phyloP scores from a whole-genome alignment of 148 eudicot genomes.

The Vaccinium darrowii region DNA sequence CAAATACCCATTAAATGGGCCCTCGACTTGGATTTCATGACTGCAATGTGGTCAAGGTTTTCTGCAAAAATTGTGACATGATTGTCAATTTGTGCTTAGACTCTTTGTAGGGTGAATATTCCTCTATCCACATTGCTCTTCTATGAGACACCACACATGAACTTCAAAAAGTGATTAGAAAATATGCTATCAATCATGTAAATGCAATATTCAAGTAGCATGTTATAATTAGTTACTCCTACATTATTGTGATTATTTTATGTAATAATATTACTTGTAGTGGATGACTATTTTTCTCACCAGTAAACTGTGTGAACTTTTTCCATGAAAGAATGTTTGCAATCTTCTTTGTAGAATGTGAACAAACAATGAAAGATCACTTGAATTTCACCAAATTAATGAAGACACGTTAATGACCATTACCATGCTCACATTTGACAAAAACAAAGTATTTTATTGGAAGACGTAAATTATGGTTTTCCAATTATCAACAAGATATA shows the following conservation, averaged over 20 bases:
- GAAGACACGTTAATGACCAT: not conserved
- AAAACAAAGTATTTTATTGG: no score
- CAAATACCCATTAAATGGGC: not conserved
- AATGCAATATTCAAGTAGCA: not conserved
- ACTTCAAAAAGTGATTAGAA: not conserved
- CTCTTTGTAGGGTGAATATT: conserved; percentile 3
- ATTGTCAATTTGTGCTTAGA: conserved; percentile 1
- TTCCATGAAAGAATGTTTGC: not conserved
- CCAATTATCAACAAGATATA: no score
- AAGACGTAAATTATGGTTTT: no score
- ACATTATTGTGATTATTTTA: not conserved
- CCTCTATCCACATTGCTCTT: not conserved
- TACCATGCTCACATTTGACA: not conserved
- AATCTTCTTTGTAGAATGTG: not conserved
- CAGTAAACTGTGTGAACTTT: not conserved
- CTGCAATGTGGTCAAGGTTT: not conserved
- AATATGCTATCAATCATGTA: not conserved
- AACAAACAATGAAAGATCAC: not conserved
- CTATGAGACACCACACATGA: conserved; percentile 1
- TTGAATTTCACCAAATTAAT: not conserved
- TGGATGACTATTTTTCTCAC: not conserved
- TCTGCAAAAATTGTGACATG: not conserved
- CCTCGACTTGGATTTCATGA: not conserved
- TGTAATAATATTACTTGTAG: not conserved
- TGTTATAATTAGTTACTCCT: not conserved